Evolutionary conservation across 1,284 basidiomycete genomes (phyloP), one percentile per base, ranked within the genome.

Genomic region (Malassezia caprae): DNA sequence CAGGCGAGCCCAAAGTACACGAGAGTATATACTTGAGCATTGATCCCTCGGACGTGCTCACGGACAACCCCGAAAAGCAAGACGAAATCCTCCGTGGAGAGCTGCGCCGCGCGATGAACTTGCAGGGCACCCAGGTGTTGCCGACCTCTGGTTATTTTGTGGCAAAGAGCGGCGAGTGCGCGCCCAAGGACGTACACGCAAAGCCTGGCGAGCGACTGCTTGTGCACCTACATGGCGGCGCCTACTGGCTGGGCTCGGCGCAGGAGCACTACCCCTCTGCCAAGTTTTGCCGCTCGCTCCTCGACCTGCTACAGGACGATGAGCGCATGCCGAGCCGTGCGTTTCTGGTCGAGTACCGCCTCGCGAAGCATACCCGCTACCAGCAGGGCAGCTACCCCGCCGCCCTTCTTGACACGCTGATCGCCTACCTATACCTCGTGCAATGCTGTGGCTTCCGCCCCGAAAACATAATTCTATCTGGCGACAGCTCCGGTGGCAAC

Each of bases 401-500:
- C 0, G 66, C 69, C 2, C 51, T 72, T 1, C 49, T 68, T 12
- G 72, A 74, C 45, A 64, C 67, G 8, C 51, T 74, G 1, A 58
- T 65, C 21, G 67, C 64, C 23, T 74, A 70, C 46, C 52, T 64
- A 10, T 73, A 74, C 51, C 56, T 74, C 8, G 59, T 67, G 12
- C 55, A 61, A 8, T 44, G 54, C 8, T 60, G 65, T 8, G 60
- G 62, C 12, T 73, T 72, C 39, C 28, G 53, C 11, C 63, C 67
- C 8, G 77, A 77, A 56, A 82, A 83, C 64, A 80, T 86, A 48
- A 69, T 84, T 28, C 65, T 87, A 24, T 79, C 80, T 7, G 85
- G 84, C 17, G 84, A 86, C 67, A 82, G 81, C 39, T 84, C 85
- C 0, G 85, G 85, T 2, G 84, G 83, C 0, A 85, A 86, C 66